Evolutionary conservation across 1,284 basidiomycete species (phyloP), one percentile per base, ranked within the genome.

Genomic region (Melanopsichium pennsylvanicum): DNA sequence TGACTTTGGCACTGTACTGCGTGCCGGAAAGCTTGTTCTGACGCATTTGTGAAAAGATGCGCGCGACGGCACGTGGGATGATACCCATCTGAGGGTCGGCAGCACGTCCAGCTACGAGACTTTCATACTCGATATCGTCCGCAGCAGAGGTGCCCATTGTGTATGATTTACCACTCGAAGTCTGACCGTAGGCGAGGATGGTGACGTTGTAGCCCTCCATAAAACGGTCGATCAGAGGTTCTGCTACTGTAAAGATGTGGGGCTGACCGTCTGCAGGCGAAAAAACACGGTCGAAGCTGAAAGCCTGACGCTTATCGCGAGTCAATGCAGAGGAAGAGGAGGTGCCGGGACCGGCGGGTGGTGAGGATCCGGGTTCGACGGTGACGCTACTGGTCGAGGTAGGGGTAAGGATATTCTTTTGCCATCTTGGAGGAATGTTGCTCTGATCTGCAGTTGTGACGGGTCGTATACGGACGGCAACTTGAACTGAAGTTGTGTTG

Each of bases 181-280:
- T 98, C 81, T 98, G 96, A 12, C 96, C 95, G 83, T 98, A 98
- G 47, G 95, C 95, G 61, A 98, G 87, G 63, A 98, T 90, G 32
- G 96, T 98, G 67, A 93, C 95, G 83, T 98, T 98, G 84, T 93
- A 95, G 11, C 95, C 95, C 76, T 94, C 92, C 39, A 97, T 81
- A 82, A 97, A 98, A 67, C 91, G 90, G 25, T 89, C 88, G 63
- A 97, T 86, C 70, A 96, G 88, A 21, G 92, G 90, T 55, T 88
- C 87, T 6, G 93, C 91, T 21, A 91, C 91, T 6, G 86, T 86
- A 82, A 92, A 98, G 70, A 97, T 86, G 31, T 89, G 87, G 81
- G 88, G 86, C 81, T 98, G 95, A 0, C 88, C 89, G 31, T 91
- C 88, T 33, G 87, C 84, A 23, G 91, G 92, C 3, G 87, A 86